These are phyloP conservation scores for Drosera spatulata DNA, from an alignment of 179 eudicot species.

Conservation along the genomic window DNA sequence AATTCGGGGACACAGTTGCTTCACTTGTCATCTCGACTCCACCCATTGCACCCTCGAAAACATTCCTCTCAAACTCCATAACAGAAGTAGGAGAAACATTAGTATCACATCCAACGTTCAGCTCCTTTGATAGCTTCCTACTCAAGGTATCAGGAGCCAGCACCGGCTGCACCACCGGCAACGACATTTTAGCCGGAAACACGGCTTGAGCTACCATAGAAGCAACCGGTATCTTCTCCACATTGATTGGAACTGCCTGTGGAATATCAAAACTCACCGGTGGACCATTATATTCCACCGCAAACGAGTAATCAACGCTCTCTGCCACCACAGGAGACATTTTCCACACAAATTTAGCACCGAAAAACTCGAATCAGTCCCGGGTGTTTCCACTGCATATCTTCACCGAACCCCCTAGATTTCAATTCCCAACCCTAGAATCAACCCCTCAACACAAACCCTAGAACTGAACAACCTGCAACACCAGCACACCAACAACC, in stretches of 20 bases:
- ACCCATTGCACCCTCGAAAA: slow-evolving; percentile 11
- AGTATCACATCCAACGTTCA: slow-evolving; percentile 19
- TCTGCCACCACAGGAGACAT: slow-evolving; percentile 22
- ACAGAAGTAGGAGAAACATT: slow-evolving; percentile 42
- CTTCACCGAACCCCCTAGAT: neutral
- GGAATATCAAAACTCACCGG: slow-evolving; percentile 67
- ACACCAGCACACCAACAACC: neutral
- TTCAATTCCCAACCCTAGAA: slow-evolving; percentile 18
- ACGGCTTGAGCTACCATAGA: slow-evolving; percentile 37
- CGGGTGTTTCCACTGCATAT: neutral
- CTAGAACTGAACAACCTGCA: neutral
- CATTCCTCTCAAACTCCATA: slow-evolving; percentile 31
- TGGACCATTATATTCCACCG: slow-evolving; percentile 87
- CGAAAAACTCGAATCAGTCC: slow-evolving; percentile 2
- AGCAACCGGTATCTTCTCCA: slow-evolving; percentile 76
- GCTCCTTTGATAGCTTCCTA: slow-evolving; percentile 45
- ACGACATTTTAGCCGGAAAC: slow-evolving; percentile 23
- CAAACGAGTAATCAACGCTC: slow-evolving; percentile 56
- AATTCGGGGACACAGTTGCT: slow-evolving; percentile 46
- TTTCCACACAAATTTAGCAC: slow-evolving; percentile 22
- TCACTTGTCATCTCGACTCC: slow-evolving; percentile 34
- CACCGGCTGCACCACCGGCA: slow-evolving; percentile 83
- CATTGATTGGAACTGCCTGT: slow-evolving; percentile 69
- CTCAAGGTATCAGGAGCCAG: slow-evolving; percentile 32
- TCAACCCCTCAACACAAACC: neutral